Evolutionary conservation across 148 eudicot genomes (phyloP).

Genomic region (Fagopyrum esculentum): DNA sequence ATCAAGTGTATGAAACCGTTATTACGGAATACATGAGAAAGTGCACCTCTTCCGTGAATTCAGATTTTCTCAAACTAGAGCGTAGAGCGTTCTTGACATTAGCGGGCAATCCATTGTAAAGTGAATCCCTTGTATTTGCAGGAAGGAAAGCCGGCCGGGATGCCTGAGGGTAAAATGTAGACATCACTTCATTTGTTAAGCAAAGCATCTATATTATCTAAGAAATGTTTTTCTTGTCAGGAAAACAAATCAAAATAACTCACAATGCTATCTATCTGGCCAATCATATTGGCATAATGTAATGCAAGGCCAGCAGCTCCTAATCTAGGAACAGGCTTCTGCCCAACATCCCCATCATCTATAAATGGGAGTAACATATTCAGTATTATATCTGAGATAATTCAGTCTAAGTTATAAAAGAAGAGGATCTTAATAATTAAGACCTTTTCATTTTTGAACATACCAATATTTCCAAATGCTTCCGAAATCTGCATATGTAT

Average conservation of each 20-base stretch:
- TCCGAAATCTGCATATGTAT: constrained; percentile 72
- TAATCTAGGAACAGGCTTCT: constrained; percentile 41
- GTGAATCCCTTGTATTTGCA: constrained; percentile 71
- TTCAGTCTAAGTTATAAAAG: not conserved
- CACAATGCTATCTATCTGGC: constrained; percentile 88
- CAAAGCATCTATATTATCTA: not conserved
- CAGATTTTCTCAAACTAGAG: constrained; percentile 40
- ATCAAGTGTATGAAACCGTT: not conserved
- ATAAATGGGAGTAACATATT: not conserved
- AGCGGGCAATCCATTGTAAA: constrained; percentile 71
- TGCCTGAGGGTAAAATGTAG: constrained; percentile 31
- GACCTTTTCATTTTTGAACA: not conserved
- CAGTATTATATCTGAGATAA: not conserved
- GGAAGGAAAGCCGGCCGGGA: constrained; percentile 84
- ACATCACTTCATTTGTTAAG: not conserved
- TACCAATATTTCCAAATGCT: constrained; percentile 74
- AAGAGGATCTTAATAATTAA: not conserved
- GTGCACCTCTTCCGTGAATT: constrained; percentile 50
- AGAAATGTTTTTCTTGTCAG: not conserved
- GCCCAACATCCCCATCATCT: constrained; percentile 32
- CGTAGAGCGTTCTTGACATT: constrained; percentile 67
- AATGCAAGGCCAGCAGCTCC: constrained; percentile 88
- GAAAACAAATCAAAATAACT: constrained; percentile 21
- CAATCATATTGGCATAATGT: constrained; percentile 82
- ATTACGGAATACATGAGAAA: not conserved